Conservation (phyloP, 106 monocot species). For the Triglochin maritima region DNA sequence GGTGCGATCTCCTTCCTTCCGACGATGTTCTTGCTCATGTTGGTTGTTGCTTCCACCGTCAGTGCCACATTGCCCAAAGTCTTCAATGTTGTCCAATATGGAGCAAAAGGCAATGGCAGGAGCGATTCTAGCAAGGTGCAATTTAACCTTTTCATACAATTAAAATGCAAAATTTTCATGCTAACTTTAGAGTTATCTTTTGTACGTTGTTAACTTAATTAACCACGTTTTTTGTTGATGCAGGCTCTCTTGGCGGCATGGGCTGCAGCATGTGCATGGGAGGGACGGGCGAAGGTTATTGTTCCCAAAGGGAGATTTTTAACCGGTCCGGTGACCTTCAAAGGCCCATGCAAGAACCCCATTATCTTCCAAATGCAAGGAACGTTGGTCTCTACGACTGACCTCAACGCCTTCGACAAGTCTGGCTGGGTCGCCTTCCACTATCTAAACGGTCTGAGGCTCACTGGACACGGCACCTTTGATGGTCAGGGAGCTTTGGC, state of each 20-base stretch:
- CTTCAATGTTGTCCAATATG: constrained; percentile 4
- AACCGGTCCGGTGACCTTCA: constrained; percentile 25
- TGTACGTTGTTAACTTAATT: neutral
- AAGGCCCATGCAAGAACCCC: constrained; percentile 26
- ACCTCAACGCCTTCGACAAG: constrained; percentile 7
- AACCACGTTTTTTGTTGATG: neutral
- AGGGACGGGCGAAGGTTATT: constrained; percentile 11
- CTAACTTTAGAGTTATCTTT: neutral
- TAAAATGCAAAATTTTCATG: neutral
- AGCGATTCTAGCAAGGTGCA: neutral
- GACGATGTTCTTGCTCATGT: too few species aligned
- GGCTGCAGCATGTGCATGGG: constrained; percentile 21
- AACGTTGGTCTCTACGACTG: constrained; percentile 11
- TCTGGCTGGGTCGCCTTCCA: constrained; percentile 35
- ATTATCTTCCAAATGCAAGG: constrained; percentile 12
- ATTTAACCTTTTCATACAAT: neutral
- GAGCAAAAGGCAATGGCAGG: neutral
- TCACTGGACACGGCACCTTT: constrained; percentile 31
- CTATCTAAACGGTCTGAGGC: constrained; percentile 17
- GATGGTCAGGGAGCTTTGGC: constrained; percentile 35
- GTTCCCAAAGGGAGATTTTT: constrained; percentile 32
- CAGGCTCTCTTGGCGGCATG: constrained; percentile 30
- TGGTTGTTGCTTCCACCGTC: neutral
- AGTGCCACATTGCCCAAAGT: neutral
- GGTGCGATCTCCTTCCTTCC: too few species aligned